These are phyloP conservation scores for Pichia sp. DNA, from an alignment of 1,139 yeast genomes.

Conservation along the genomic window DNA sequence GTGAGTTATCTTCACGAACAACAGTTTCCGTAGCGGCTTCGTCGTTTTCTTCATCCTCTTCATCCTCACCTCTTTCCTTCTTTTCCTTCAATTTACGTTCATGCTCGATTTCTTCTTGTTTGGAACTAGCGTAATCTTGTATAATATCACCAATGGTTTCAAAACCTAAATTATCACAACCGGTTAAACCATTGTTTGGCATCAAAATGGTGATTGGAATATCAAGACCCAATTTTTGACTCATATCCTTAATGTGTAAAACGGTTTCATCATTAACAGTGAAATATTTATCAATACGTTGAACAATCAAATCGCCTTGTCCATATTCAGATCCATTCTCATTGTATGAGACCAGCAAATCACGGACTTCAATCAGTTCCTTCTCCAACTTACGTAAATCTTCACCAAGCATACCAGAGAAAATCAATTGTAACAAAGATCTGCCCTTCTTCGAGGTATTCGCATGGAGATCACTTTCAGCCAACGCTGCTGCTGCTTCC, in stretches of 20 bases:
- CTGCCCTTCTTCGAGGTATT: slow-evolving; percentile 12
- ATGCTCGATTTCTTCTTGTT: background rate
- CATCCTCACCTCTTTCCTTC: background rate
- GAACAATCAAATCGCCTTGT: slow-evolving; percentile 15
- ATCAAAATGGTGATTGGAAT: slow-evolving; percentile 15
- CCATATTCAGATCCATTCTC: background rate
- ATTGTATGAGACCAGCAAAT: slow-evolving; percentile 24
- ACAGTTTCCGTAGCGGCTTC: slow-evolving; percentile 3
- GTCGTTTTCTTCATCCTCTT: background rate
- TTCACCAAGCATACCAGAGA: slow-evolving; percentile 73
- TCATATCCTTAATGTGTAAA: slow-evolving; percentile 36
- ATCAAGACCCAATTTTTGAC: slow-evolving; percentile 26
- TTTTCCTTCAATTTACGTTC: background rate
- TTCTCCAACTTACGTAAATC: slow-evolving; percentile 65
- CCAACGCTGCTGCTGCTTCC: slow-evolving; percentile 41
- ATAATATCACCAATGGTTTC: slow-evolving; percentile 7
- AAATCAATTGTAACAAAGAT: slow-evolving; percentile 68
- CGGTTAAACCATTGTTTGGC: slow-evolving; percentile 19
- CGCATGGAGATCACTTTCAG: background rate
- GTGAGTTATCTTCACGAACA: slow-evolving; percentile 22
- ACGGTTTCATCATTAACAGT: slow-evolving; percentile 32
- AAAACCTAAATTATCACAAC: slow-evolving; percentile 10
- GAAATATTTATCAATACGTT: slow-evolving; percentile 31
- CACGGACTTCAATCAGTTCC: slow-evolving; percentile 31
- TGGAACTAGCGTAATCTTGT: slow-evolving; percentile 8